phyloP scores from a whole-genome alignment of 2,329 filamentous ascomycete genomes.

The Aspergillus bombycis region DNA sequence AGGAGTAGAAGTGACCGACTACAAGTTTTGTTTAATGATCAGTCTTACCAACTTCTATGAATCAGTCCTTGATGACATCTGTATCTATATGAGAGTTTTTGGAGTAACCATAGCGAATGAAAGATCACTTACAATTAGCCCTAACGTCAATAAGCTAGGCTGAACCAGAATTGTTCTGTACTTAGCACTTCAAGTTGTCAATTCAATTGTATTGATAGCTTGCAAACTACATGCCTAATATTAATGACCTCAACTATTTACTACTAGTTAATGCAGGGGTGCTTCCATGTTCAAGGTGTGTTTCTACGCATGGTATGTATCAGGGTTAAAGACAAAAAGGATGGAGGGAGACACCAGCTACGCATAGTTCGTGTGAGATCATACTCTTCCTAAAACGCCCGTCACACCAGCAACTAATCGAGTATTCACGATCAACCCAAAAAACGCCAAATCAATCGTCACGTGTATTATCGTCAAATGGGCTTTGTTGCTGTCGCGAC shows the following conservation, averaged over 20 bases:
- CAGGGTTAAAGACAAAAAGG: background rate
- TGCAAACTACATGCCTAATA: background rate
- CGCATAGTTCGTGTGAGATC: background rate
- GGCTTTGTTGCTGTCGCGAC: background rate
- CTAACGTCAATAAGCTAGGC: background rate
- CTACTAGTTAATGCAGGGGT: background rate
- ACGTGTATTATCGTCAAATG: background rate
- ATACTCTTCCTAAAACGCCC: background rate
- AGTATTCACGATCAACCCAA: background rate
- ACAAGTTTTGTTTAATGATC: conserved; percentile 4
- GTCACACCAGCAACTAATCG: background rate
- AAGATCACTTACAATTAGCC: background rate
- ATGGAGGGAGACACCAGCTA: background rate
- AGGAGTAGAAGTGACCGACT: conserved; percentile 38
- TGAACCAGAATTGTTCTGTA: background rate
- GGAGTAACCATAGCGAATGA: conserved; percentile 8
- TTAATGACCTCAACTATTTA: background rate
- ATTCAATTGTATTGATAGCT: background rate
- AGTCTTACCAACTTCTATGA: conserved; percentile 4
- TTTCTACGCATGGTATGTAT: background rate
- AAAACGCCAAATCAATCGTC: background rate
- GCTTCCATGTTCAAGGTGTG: background rate
- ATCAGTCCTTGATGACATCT: conserved; percentile 11
- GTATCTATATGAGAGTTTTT: conserved; percentile 14
- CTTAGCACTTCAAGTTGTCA: background rate